Evolutionary conservation across 139 green algal species (phyloP).

Genomic region (Edaphochlamys debaryana): DNA sequence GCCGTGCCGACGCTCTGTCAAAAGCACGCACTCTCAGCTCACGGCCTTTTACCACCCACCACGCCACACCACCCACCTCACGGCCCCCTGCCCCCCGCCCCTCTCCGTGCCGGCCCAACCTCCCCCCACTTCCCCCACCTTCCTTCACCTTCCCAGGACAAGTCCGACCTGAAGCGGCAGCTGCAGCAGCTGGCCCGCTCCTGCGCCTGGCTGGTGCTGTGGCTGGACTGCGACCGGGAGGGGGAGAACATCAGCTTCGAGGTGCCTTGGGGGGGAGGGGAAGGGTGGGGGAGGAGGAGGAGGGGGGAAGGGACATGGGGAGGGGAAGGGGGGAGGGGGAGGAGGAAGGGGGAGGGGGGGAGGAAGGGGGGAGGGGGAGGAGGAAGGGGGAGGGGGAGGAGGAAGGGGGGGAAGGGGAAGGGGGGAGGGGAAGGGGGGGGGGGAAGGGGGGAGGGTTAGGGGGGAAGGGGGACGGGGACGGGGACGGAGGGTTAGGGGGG

Average conservation of each 20-base stretch:
- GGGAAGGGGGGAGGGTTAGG: too few species aligned
- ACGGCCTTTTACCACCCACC: too few species aligned
- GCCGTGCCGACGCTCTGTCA: too few species aligned
- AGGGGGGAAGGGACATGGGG: background rate
- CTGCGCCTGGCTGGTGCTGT: constrained; percentile 90
- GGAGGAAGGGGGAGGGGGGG: background rate
- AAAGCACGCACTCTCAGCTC: too few species aligned
- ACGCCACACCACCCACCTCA: background rate
- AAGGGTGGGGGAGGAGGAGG: background rate
- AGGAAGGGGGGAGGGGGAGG: background rate
- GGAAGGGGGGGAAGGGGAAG: too few species aligned
- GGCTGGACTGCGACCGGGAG: constrained; percentile 98
- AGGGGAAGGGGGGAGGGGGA: background rate
- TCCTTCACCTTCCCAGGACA: too few species aligned
- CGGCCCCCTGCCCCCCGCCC: too few species aligned
- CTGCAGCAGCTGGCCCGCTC: constrained; percentile 77
- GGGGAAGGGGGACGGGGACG: too few species aligned
- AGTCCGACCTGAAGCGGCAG: constrained; percentile 76
- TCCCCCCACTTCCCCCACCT: too few species aligned
- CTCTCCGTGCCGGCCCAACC: too few species aligned
- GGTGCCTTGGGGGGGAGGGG: constrained; percentile 93
- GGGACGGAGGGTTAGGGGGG: too few species aligned
- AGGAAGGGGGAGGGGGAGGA: background rate
- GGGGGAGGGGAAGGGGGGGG: too few species aligned
- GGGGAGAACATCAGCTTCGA: constrained; percentile 99